Conservation (phyloP, 2,329 filamentous ascomycete species). For the Cladosporium colombiae region DNA sequence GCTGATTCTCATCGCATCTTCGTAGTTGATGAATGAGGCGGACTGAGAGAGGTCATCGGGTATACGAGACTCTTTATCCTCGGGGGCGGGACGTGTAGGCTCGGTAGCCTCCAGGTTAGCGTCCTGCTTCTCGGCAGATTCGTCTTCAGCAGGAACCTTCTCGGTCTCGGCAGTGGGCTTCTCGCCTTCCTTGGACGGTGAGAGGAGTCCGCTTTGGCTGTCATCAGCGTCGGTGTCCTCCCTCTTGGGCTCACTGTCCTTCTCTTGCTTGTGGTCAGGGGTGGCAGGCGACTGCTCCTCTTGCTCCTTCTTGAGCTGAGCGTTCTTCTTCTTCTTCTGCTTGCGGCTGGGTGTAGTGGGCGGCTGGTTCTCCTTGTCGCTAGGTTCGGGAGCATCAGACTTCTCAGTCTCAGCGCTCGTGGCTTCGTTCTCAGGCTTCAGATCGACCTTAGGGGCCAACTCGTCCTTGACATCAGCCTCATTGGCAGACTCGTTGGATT, state of each 20-base stretch:
- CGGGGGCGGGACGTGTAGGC: conserved; percentile 24
- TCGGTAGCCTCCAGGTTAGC: conserved; percentile 27
- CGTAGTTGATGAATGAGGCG: conserved; percentile 27
- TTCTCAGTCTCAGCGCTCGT: not conserved
- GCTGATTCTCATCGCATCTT: conserved; percentile 11
- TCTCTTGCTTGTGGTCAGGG: conserved; percentile 14
- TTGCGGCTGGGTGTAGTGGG: conserved; percentile 13
- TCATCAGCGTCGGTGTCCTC: not conserved
- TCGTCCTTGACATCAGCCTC: conserved; percentile 13
- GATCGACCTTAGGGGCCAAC: conserved; percentile 1
- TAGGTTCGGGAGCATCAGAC: conserved; percentile 9
- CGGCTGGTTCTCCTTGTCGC: conserved; percentile 16
- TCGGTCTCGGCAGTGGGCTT: conserved; percentile 20
- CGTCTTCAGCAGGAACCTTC: conserved; percentile 19
- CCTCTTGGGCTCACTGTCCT: conserved; percentile 9
- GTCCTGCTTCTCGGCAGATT: conserved; percentile 30
- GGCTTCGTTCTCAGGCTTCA: conserved; percentile 6
- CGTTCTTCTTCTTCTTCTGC: conserved; percentile 15
- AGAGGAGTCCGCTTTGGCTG: conserved; percentile 11
- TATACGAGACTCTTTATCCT: conserved; percentile 8
- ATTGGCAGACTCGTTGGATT: conserved; percentile 10
- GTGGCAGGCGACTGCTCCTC: conserved; percentile 7
- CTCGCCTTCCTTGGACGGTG: conserved; percentile 9
- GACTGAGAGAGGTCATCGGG: conserved; percentile 6
- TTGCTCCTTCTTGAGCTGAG: conserved; percentile 14